Evolutionary conservation across 192 early-diverging fungal species (phyloP), one percentile per base, ranked within the genome.

Genomic region (Funneliformis mosseae): DNA sequence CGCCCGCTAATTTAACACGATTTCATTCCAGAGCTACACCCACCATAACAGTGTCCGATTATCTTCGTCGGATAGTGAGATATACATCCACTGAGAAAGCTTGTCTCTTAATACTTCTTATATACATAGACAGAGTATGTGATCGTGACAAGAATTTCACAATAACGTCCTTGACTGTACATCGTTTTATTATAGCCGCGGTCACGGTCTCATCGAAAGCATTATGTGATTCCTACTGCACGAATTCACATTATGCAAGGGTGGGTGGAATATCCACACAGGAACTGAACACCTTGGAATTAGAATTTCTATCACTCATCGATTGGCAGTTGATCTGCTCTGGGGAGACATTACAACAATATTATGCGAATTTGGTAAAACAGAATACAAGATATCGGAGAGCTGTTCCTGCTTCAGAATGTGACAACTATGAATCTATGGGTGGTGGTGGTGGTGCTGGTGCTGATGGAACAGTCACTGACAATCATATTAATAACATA

Each of bases 1-100:
- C 88, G 18, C 85, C 87, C 12, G 82, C 86, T 46, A 89, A 92
- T 64, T 88, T 97, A 25, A 97, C 98, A 0, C 93, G 97, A 46
- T 99, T 99, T 81, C 98, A 99, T 81, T 97, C 96, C 25, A 92
- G 98, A 62, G 94, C 94, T 9, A 89, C 95, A 38, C 97, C 98
- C 25, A 86, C 88, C 74, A 98, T 99, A 73, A 89, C 91, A 23
- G 89, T 99, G 9, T 77, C 81, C 77, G 98, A 98, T 74, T 99
- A 99, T 82, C 84, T 99, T 76, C 85, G 90, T 43, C 92, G 98
- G 38, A 94, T 98, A 61, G 90, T 96, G 73, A 95, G 94, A 84
- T 99, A 97, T 84, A 96, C 96, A 46, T 92, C 94, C 50, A 83
- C 98, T 21, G 97, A 99, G 83, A 89, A 92, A 18, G 90, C 95